A percentile compares a stretch with the other conserved stretches of the same genome.
phyloP scores from a whole-genome alignment of 345 rosid genomes.

The Populus davidiana region DNA sequence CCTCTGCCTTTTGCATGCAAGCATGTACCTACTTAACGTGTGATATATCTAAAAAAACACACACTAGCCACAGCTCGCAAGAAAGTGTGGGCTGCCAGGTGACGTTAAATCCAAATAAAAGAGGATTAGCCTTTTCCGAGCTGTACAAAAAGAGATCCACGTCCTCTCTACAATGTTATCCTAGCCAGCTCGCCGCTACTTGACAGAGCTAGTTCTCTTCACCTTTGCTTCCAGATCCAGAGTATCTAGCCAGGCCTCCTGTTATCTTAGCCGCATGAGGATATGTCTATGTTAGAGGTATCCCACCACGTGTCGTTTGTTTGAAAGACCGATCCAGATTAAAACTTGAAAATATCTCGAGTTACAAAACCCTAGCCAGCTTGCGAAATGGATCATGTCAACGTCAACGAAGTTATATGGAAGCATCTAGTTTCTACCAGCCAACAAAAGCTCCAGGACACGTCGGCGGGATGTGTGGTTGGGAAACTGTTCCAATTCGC shows the following conservation, averaged over 20 bases:
- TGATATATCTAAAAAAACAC: slow-evolving; percentile 12
- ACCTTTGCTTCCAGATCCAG: slow-evolving; percentile 32
- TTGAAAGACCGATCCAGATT: slow-evolving; percentile 11
- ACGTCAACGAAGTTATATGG: not conserved
- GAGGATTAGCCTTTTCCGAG: not conserved
- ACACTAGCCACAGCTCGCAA: too few relatives aligned
- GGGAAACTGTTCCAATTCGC: too few relatives aligned
- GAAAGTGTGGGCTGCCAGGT: not conserved
- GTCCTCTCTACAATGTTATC: slow-evolving; percentile 8
- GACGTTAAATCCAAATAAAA: not conserved
- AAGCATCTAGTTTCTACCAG: not conserved
- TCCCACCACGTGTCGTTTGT: slow-evolving; percentile 24
- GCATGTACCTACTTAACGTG: slow-evolving; percentile 12
- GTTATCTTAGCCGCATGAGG: not conserved
- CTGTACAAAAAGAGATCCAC: not conserved
- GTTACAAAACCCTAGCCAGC: not conserved
- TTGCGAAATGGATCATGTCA: not conserved
- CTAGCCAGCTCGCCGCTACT: not conserved
- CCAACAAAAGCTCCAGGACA: too few relatives aligned
- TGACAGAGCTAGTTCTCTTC: not conserved
- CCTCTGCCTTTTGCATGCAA: slow-evolving; percentile 17
- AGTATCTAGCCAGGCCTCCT: not conserved
- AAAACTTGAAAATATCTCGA: not conserved
- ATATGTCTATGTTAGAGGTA: not conserved
- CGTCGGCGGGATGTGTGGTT: too few relatives aligned